phyloP scores from a whole-genome alignment of 305 asterid genomes.

The Plantago lanceolata region DNA sequence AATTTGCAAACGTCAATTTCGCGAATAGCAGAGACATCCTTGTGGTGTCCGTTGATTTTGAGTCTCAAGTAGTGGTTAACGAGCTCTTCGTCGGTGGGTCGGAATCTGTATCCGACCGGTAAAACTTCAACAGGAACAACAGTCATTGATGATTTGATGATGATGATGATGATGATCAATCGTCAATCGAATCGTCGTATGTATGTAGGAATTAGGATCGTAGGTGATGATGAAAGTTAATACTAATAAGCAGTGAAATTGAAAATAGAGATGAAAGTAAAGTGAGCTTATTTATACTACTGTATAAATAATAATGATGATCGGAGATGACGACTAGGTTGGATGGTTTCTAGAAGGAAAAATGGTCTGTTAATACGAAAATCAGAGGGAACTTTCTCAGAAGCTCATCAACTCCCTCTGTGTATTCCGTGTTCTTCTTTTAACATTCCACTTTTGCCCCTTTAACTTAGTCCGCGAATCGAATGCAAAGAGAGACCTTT shows the following conservation, averaged over 20 bases:
- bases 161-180: no score
- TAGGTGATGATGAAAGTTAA: neutral
- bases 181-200: no score
- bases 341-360: neutral
- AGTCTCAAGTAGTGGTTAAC: constrained; percentile 71
- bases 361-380: no score
- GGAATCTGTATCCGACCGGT: constrained; percentile 91
- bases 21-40: constrained; percentile 68
- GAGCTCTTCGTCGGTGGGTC: constrained; percentile 95
- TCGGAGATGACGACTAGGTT: neutral
- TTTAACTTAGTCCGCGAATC: no score
- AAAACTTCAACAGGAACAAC: constrained; percentile 50
- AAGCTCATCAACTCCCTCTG: constrained; percentile 30
- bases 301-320: no score
- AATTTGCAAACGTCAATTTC: constrained; percentile 87
- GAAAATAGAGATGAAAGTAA: neutral
- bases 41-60: constrained; percentile 61
- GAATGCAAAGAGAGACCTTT: neutral
- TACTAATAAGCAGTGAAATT: constrained; percentile 5
- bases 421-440: constrained; percentile 46
- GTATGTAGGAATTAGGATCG: no score
- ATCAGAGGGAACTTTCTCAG: constrained; percentile 28
- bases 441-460: constrained; percentile 25
- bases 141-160: constrained; percentile 37
- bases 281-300: no score